Evolutionary conservation across 768 basidiomycete genomes (phyloP), one percentile per base, ranked within the genome.

Genomic region (Tricholoma terreum): DNA sequence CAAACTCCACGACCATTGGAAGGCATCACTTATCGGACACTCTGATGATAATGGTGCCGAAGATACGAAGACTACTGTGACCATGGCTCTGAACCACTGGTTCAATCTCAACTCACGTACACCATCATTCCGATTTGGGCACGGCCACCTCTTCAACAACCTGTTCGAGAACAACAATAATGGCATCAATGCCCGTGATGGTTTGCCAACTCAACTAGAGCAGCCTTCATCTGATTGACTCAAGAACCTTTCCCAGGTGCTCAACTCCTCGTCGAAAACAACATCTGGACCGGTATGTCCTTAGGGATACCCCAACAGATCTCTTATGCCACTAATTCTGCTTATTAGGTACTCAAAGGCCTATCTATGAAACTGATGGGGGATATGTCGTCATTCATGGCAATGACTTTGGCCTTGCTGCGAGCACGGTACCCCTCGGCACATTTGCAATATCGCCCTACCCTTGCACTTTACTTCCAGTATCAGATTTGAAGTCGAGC

Each of bases 101-200:
- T 56, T 43, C 65, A 72, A 75, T 67, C 66, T 77, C 63, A 77
- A 77, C 64, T 77, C 75, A 22, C 75, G 77, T 50, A 77, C 77
- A 4, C 77, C 76, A 24, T 77, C 76, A 11, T 74, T 78, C 73
- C 73, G 77, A 40, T 78, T 77, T 63, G 77, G 77, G 42, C 72
- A 73, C 56, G 77, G 75, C 30, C 77, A 78, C 68, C 72, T 79
- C 58, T 79, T 71, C 68, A 79, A 78, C 68, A 78, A 77, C 57
- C 65, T 75, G 34, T 77, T 76, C 56, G 75, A 76, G 49, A 64
- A 69, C 64, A 76, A 76, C 66, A 70, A 69, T 58, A 78, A 77
- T 57, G 77, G 77, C 34, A 77, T 79, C 57, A 76, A 75, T 67
- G 75, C 75, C 42, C 72, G 76, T 56, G 70, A 73, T 61, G 74